phyloP scores from a whole-genome alignment of 306 rosid genomes.

The Cyamopsis tetragonoloba region DNA sequence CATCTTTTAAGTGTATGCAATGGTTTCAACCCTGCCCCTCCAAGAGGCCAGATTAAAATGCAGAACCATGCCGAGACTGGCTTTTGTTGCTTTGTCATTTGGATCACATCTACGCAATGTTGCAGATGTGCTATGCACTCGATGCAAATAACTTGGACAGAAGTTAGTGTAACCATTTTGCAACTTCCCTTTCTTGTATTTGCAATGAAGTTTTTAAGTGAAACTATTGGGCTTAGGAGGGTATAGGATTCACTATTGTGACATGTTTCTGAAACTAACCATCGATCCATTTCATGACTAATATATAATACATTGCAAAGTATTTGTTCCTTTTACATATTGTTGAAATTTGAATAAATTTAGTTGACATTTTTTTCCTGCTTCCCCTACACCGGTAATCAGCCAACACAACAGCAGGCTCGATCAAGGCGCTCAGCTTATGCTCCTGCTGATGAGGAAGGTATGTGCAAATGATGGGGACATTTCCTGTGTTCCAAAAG shows the following conservation, averaged over 20 bases:
- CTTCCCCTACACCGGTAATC: conserved; percentile 31
- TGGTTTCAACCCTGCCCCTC: conserved; percentile 1
- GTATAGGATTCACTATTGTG: neutral
- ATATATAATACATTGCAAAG: neutral
- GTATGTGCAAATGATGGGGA: conserved; percentile 32
- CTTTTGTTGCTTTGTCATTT: neutral
- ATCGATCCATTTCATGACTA: neutral
- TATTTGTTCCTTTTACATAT: neutral
- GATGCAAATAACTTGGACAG: neutral
- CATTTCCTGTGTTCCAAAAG: neutral
- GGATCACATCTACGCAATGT: neutral
- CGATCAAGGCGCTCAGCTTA: conserved; percentile 86
- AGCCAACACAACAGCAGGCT: conserved; percentile 91
- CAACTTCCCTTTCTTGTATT: neutral
- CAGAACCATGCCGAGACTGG: neutral
- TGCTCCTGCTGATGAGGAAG: conserved; percentile 75
- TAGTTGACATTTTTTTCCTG: conserved; percentile 8
- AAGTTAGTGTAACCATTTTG: neutral
- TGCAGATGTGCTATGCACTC: neutral
- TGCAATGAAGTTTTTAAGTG: neutral
- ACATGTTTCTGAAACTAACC: neutral
- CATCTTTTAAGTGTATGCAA: neutral
- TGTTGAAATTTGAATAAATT: neutral
- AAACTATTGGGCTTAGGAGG: neutral
- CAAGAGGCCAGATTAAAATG: neutral